Evolutionary conservation across 306 rosid species (phyloP).

Genomic region (Carpinus viminea): DNA sequence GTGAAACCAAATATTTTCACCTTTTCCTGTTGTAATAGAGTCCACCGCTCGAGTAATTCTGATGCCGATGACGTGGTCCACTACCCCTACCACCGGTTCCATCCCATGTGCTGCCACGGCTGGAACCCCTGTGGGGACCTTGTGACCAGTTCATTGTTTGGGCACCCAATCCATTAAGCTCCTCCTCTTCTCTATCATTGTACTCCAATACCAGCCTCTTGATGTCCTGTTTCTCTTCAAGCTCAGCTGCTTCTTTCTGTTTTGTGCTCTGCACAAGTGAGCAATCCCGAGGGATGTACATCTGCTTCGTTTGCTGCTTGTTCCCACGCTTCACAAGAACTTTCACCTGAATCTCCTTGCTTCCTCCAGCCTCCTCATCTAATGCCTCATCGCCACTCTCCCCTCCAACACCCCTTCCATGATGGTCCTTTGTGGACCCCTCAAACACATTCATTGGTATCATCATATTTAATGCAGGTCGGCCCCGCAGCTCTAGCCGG

Average conservation of each 20-base stretch:
- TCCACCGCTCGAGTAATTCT: slow-evolving; percentile 67
- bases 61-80: slow-evolving; percentile 72
- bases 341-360: slow-evolving; percentile 87
- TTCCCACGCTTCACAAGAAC: slow-evolving; percentile 99
- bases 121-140: slow-evolving; percentile 51
- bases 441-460: slow-evolving; percentile 94
- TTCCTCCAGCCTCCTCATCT: slow-evolving; percentile 75
- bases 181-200: slow-evolving; percentile 98
- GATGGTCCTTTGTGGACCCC: slow-evolving; percentile 87
- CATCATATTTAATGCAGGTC: slow-evolving; percentile 93
- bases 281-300: slow-evolving; percentile 88
- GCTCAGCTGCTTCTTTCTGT: slow-evolving; percentile 98
- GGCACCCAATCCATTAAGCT: slow-evolving; percentile 76
- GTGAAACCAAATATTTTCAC: slow-evolving; percentile 28
- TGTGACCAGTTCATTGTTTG: slow-evolving; percentile 81
- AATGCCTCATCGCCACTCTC: slow-evolving; percentile 89
- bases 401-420: slow-evolving; percentile 72
- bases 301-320: slow-evolving; percentile 95
- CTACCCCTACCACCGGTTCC: slow-evolving; percentile 65
- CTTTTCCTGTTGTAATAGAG: slow-evolving; percentile 66
- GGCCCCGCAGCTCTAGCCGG: slow-evolving; percentile 80
- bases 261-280: slow-evolving; percentile 94
- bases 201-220: slow-evolving; percentile 93
- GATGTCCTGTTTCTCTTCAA: slow-evolving; percentile 98
- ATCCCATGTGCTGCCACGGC: slow-evolving; percentile 69